phyloP scores from a whole-genome alignment of 2,329 filamentous ascomycete genomes.

The Endoconidiophora polonica region DNA sequence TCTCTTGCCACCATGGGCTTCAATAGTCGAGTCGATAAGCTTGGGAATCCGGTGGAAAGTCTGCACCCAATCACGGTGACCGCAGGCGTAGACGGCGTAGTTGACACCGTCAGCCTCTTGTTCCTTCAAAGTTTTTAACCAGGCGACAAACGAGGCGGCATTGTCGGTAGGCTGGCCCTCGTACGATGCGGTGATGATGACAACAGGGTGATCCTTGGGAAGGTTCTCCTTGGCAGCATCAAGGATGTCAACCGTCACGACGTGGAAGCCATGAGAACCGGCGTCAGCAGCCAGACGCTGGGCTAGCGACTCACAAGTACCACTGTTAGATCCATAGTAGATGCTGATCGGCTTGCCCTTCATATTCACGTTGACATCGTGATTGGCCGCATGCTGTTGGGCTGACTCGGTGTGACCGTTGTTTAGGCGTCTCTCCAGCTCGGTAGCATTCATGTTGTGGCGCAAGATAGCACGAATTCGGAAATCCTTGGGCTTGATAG shows the following conservation, averaged over 20 bases:
- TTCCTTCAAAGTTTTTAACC: slow-evolving; percentile 39
- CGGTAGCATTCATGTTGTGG: slow-evolving; percentile 27
- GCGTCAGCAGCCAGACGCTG: slow-evolving; percentile 45
- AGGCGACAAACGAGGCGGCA: slow-evolving; percentile 48
- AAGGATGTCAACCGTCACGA: slow-evolving; percentile 35
- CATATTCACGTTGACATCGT: background rate
- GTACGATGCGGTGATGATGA: slow-evolving; percentile 55
- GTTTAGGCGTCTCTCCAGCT: slow-evolving; percentile 29
- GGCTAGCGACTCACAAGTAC: slow-evolving; percentile 56
- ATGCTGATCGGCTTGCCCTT: slow-evolving; percentile 38
- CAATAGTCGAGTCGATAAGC: slow-evolving; percentile 38
- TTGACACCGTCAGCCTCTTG: slow-evolving; percentile 37
- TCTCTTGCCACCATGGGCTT: slow-evolving; percentile 20
- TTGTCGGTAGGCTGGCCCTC: slow-evolving; percentile 62
- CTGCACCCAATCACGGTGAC: slow-evolving; percentile 32
- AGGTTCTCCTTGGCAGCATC: slow-evolving; percentile 46
- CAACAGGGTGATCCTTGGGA: slow-evolving; percentile 41
- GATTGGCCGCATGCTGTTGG: background rate
- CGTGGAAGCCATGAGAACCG: slow-evolving; percentile 39
- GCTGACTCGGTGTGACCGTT: slow-evolving; percentile 17
- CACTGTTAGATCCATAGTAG: slow-evolving; percentile 57
- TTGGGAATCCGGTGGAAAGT: slow-evolving; percentile 55
- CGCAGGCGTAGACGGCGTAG: slow-evolving; percentile 57
- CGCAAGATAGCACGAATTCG: slow-evolving; percentile 41
- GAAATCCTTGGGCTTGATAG: slow-evolving; percentile 47